These are phyloP conservation scores for Vanderwaltozyma yarrowii DNA, from an alignment of 805 yeast species.

Conservation along the genomic window DNA sequence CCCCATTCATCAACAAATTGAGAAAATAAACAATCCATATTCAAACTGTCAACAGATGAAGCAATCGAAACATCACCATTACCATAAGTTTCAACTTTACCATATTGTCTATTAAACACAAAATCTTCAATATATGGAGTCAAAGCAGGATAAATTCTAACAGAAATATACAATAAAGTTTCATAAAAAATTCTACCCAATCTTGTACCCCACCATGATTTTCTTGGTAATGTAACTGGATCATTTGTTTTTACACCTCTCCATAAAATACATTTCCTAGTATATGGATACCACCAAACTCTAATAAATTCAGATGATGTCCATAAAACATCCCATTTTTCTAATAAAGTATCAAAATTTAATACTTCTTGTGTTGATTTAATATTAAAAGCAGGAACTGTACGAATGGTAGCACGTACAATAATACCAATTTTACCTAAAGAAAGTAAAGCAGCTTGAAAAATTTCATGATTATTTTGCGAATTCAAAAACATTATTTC, in stretches of 20 bases:
- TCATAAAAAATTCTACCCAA: slow-evolving; percentile 76
- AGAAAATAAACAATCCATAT: slow-evolving; percentile 90
- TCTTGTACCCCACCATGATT: slow-evolving; percentile 77
- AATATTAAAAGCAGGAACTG: slow-evolving; percentile 74
- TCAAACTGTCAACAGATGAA: slow-evolving; percentile 74
- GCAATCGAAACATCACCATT: slow-evolving; percentile 60
- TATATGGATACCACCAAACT: slow-evolving; percentile 97
- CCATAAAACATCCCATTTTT: slow-evolving; percentile 74
- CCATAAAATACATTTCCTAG: slow-evolving; percentile 81
- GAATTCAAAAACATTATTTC: slow-evolving; percentile 41
- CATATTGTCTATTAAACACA: slow-evolving; percentile 79
- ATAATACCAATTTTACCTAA: slow-evolving; percentile 89
- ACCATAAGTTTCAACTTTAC: slow-evolving; percentile 39
- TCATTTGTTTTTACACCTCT: slow-evolving; percentile 71
- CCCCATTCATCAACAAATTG: slow-evolving; percentile 98
- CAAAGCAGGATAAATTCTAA: slow-evolving; percentile 56
- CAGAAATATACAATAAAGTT: slow-evolving; percentile 67
- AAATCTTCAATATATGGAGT: slow-evolving; percentile 82
- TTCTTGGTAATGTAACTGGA: slow-evolving; percentile 50
- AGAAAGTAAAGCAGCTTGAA: slow-evolving; percentile 74
- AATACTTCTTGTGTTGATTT: slow-evolving; percentile 76
- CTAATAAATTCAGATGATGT: slow-evolving; percentile 82
- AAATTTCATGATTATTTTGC: slow-evolving; percentile 53
- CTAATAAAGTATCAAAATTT: slow-evolving; percentile 60
- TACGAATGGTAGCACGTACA: slow-evolving; percentile 73